These are phyloP conservation scores for Rubus idaeus DNA, from an alignment of 306 rosid genomes.

Conservation along the genomic window DNA sequence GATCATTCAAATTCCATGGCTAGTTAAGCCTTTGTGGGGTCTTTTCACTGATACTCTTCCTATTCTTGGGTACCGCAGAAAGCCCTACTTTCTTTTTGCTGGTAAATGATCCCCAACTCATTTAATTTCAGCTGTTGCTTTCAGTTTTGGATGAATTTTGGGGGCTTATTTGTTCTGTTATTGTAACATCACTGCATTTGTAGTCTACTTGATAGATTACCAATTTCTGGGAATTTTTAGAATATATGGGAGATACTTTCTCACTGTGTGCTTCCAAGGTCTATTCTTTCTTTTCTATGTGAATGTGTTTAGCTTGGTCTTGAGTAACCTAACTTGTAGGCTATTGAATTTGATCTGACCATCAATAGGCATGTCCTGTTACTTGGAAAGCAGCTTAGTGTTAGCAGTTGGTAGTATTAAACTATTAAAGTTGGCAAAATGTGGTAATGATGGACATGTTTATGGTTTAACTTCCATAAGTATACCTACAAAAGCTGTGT, in stretches of 20 bases:
- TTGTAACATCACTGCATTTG: background rate
- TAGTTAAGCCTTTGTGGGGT: conserved; percentile 35
- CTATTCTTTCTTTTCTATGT: background rate
- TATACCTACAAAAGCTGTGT: background rate
- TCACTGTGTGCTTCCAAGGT: background rate
- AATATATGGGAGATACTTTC: background rate
- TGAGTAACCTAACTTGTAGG: background rate
- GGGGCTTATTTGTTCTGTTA: background rate
- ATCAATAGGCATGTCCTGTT: background rate
- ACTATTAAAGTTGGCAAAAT: background rate
- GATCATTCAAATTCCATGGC: conserved; percentile 29
- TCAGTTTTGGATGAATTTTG: background rate
- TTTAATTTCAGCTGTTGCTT: background rate
- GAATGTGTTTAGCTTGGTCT: background rate
- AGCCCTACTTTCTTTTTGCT: conserved; percentile 35
- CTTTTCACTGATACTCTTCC: conserved; percentile 34
- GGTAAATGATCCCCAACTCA: conserved; percentile 18
- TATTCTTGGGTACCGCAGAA: conserved; percentile 30
- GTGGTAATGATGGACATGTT: background rate
- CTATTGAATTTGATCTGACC: background rate
- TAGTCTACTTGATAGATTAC: background rate
- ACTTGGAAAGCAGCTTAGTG: background rate
- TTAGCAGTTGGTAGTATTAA: background rate
- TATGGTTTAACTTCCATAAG: background rate
- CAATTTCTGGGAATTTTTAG: too few relatives aligned